These are phyloP conservation scores for Geosmithia flava DNA, from an alignment of 2,329 filamentous ascomycete species.

Conservation along the genomic window DNA sequence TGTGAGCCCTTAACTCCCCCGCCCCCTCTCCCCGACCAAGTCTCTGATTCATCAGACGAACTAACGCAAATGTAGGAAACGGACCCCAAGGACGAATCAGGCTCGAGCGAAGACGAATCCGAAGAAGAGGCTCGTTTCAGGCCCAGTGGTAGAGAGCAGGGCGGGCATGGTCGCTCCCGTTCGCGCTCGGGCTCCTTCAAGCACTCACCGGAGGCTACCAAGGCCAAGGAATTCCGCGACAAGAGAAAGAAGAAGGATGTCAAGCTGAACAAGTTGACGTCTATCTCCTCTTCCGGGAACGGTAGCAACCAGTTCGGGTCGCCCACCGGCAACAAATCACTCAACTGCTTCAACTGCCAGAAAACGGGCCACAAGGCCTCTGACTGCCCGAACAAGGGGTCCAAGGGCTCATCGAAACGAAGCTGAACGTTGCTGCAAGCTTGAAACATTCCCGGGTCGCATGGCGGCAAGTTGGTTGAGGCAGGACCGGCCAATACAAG, in stretches of 20 bases:
- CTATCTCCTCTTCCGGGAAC: slow-evolving; percentile 40
- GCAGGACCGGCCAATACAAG: neutral
- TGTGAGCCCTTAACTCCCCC: neutral
- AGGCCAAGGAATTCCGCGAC: slow-evolving; percentile 38
- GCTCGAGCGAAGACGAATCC: slow-evolving; percentile 4
- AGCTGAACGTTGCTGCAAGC: neutral
- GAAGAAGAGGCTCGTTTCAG: slow-evolving; percentile 9
- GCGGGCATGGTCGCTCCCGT: slow-evolving; percentile 8
- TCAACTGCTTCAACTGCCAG: slow-evolving; percentile 48
- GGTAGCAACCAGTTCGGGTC: slow-evolving; percentile 3
- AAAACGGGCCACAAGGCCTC: slow-evolving; percentile 45
- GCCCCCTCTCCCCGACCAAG: neutral
- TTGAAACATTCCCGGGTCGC: neutral
- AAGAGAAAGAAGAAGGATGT: slow-evolving; percentile 53
- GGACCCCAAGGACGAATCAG: slow-evolving; percentile 2
- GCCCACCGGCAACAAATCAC: slow-evolving; percentile 11
- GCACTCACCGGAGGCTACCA: slow-evolving; percentile 12
- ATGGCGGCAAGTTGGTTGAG: neutral
- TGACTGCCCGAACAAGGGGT: slow-evolving; percentile 34
- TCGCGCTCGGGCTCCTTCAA: slow-evolving; percentile 20
- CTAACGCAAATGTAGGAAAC: slow-evolving; percentile 6
- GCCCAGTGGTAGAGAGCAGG: neutral
- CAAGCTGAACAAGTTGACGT: slow-evolving; percentile 49
- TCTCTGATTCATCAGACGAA: neutral
- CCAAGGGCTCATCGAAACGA: neutral